Conservation (phyloP, 176 grass and related monocot species). For the Rhynchospora breviuscula region DNA sequence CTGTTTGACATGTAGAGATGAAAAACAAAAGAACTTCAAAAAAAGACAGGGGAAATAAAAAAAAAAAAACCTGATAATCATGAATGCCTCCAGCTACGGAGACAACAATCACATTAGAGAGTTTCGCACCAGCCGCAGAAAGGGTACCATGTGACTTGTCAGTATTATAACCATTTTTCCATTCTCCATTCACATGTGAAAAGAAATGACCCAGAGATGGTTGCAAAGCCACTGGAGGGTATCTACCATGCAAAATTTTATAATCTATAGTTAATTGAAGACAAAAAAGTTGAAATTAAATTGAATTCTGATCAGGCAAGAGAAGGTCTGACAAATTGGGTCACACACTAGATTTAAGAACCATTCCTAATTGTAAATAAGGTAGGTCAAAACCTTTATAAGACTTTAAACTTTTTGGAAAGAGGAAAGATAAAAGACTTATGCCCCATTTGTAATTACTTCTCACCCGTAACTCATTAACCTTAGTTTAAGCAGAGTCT, state of each 20-base stretch:
- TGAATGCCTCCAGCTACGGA: constrained; percentile 82
- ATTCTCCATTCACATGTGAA: constrained; percentile 84
- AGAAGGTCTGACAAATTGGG: not conserved
- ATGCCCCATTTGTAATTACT: not conserved
- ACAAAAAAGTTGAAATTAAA: not conserved
- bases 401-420: not conserved
- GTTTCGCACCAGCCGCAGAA: constrained; percentile 33
- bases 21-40: not conserved
- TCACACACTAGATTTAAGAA: not conserved
- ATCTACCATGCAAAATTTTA: constrained; percentile 39
- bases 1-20: not conserved
- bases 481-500: not conserved
- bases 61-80: constrained; percentile 86
- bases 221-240: constrained; percentile 84
- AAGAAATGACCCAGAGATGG: constrained; percentile 91
- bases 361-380: not conserved
- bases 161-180: constrained; percentile 74
- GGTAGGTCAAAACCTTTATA: not conserved
- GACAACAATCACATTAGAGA: constrained; percentile 78
- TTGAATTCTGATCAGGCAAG: not conserved
- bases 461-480: not conserved
- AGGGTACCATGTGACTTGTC: constrained; percentile 26
- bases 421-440: not conserved
- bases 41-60: too few species aligned
- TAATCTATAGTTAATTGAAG: not conserved